phyloP scores from a whole-genome alignment of 1,284 basidiomycete genomes.

The Heterobasidion irregulare region DNA sequence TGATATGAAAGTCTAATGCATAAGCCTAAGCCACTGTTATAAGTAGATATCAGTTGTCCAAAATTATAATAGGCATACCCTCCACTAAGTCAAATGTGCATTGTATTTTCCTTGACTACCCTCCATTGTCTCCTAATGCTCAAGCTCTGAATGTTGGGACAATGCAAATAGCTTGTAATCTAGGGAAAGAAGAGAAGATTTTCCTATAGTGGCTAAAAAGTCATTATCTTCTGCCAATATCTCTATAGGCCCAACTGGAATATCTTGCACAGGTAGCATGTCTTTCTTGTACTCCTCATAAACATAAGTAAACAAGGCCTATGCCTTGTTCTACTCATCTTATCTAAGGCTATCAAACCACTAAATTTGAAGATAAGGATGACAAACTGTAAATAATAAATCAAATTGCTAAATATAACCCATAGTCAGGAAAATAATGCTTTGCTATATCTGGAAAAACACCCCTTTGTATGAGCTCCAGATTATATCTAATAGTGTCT shows the following conservation, averaged over 20 bases:
- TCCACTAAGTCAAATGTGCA: conserved; percentile 12
- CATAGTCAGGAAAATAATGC: no score
- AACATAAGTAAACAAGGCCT: conserved; percentile 3
- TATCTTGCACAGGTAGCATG: not conserved
- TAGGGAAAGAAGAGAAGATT: not conserved
- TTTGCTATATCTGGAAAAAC: no score
- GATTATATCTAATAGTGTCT: no score
- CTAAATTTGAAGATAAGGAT: conserved; percentile 1
- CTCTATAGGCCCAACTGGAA: not conserved
- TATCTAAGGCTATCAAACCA: conserved; percentile 5
- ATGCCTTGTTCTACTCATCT: not conserved
- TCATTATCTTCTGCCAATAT: not conserved
- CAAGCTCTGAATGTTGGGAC: not conserved
- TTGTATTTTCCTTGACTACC: conserved; percentile 1
- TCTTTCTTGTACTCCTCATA: conserved; percentile 1
- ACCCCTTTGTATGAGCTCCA: no score
- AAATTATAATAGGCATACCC: conserved; percentile 6
- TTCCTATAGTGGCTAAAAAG: not conserved
- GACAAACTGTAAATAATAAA: conserved; percentile 1
- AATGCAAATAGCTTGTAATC: not conserved
- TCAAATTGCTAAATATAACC: not conserved
- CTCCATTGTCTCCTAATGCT: not conserved
- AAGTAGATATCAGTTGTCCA: not conserved
- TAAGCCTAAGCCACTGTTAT: conserved; percentile 7
- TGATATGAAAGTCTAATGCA: conserved; percentile 14